Evolutionary conservation across 495 filamentous ascomycete genomes (phyloP), one percentile per base, ranked within the genome.

Genomic region (Penicillium coffeae): DNA sequence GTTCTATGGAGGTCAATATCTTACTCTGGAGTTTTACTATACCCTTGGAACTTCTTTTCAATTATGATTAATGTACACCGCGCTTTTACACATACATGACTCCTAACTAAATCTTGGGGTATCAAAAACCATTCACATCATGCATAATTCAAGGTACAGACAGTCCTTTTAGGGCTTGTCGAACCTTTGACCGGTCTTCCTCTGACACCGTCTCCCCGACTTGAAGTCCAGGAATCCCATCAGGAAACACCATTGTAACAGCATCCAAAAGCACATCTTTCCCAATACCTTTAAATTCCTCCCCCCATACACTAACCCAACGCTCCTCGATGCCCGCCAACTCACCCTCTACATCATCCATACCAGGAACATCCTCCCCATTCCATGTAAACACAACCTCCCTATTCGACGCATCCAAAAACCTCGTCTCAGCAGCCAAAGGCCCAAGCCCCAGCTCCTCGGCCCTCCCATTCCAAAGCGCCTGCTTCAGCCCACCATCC

Each of bases 381-480:
- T 79, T 76, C 75, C 78, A 83, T 1, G 76, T 81, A 53, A 87
- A 61, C 0, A 74, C 61, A 34, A 83, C 58, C 45, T 71, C 60
- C 35, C n/a, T n/a, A n/a, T 62, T 56, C 20, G 33, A 39, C 15
- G 58, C 14, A 18, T 42, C 25, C n/a, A 52, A 56, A 61, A 87
- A 80, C 50, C 72, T 62, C 41, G 75, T 65, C 40, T 76, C 78
- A 18, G 89, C 82, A 0, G 80, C 82, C 48, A 91, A 53, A 10
- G 76, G 77, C 48, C 76, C 78, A 36, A 91, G 63, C 6, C 87
- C 87, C 46, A 83, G 65, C 47, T 77, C 71, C 49, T 79, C 80
- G 3, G 82, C 86, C 42, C 66, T 71, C 42, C 60, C 52, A 59
- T 74, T 76, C 71, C 68, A 74, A 47, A 72, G 50, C 22, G 58